Base-by-base conservation (phyloP, 2,329 filamentous ascomycete genomes). In the Bipolaris bicolor region DNA sequence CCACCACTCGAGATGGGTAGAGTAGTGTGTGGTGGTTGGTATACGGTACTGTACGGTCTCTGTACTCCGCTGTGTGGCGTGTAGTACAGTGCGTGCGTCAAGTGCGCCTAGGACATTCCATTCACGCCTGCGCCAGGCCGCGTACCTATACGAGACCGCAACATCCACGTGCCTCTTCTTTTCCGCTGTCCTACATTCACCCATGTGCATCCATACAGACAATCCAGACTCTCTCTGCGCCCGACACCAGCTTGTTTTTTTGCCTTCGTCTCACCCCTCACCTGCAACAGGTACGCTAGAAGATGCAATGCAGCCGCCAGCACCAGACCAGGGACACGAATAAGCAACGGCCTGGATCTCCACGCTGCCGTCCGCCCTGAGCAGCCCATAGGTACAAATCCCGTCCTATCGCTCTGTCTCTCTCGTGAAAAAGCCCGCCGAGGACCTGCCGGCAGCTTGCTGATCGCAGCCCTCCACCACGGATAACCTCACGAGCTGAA, bases 401-500 rank as follows among this genome's bases (percentile, higher is more conserved):
- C 46, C 33, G 48, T 26, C 48, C 46, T 57, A 29, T 49, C 43
- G 50, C 48, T 41, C 26, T 41, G 26, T 40, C 41, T 36, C 34
- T 40, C 18, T 36, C 36, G 2, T 29, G 26, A 29, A 29, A 29
- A 29, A 10, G n/a, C 36, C 5, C 24, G 37, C 26, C 24, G 45
- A 26, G 29, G 15, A 50, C 37, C 41, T 49, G 13, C 46, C 33
- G 48, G 45, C 56, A 18, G 48, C 43, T 44, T 46, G 58, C 57
- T 55, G 31, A 45, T 48, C 41, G 37, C 43, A 26, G 33, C 46
- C 43, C n/a, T 45, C 47, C n/a, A 48, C 41, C n/a, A 47, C 29
- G 56, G 61, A 67, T 52, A 53, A 53, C 64, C 31, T 62, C 69
- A 46, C 57, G 68, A 51, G 57, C 62, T 46, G 52, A 60, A 49